Evolutionary conservation across 257 asterid species (phyloP).

Genomic region (Euphrasia confusa): DNA sequence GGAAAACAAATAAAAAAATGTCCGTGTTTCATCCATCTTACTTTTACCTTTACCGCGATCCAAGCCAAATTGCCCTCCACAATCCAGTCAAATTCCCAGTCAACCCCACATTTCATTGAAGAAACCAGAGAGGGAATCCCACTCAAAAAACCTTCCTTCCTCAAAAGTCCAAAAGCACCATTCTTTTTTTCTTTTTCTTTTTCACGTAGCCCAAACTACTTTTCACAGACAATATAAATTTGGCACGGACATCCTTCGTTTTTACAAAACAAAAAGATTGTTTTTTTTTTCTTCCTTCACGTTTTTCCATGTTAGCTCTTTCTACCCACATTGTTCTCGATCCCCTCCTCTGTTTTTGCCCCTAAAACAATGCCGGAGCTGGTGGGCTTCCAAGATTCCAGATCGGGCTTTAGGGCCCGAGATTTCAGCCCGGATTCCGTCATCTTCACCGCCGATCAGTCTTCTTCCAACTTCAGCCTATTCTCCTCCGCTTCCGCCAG

Average conservation of each 20-base stretch:
- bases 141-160: conserved; percentile 23
- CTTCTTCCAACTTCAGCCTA: conserved; percentile 62
- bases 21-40: no score
- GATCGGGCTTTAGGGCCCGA: conserved; percentile 55
- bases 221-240: no score
- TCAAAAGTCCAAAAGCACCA: not conserved
- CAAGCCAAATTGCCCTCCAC: conserved; percentile 22
- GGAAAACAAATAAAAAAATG: no score
- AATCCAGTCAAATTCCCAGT: conserved; percentile 27
- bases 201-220: no score
- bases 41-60: conserved; percentile 16
- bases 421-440: conserved; percentile 86
- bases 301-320: conserved; percentile 18
- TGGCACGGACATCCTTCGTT: no score
- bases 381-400: conserved; percentile 39
- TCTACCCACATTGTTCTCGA: not conserved
- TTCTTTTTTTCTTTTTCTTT: no score
- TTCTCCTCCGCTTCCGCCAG: conserved; percentile 89
- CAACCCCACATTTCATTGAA: conserved; percentile 20
- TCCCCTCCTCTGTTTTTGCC: conserved; percentile 12
- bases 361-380: conserved; percentile 39
- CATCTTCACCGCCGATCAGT: conserved; percentile 50
- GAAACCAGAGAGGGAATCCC: conserved; percentile 33
- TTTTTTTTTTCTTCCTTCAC: no score
- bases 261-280: no score